Evolutionary conservation across 257 asterid genomes (phyloP).

Genomic region (Solanum neorickii): DNA sequence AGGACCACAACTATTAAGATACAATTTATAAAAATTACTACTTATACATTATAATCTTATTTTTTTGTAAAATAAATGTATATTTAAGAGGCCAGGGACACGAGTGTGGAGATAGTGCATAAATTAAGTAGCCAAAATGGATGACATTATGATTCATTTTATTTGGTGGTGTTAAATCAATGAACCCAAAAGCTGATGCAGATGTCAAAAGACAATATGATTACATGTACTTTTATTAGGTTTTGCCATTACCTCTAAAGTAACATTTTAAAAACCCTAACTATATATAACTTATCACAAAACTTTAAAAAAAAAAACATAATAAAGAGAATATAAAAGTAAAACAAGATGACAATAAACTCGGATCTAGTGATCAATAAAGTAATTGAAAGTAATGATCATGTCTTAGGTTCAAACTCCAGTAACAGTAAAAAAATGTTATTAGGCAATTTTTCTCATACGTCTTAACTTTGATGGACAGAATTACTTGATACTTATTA

Average conservation of each 20-base stretch:
- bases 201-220: constrained; percentile 7
- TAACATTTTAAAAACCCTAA: not conserved
- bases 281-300: not conserved
- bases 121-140: not conserved
- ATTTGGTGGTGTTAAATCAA: constrained; percentile 10
- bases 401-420: too few species aligned
- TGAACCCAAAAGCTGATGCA: constrained; percentile 11
- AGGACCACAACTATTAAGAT: not conserved
- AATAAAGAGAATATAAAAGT: not conserved
- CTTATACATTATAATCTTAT: not conserved
- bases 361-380: too few species aligned
- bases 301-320: not conserved
- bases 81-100: not conserved
- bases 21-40: not conserved
- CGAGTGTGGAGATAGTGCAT: not conserved
- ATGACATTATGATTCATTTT: constrained; percentile 15
- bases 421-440: too few species aligned
- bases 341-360: too few species aligned
- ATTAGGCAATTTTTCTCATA: too few species aligned
- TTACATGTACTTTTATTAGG: constrained; percentile 1
- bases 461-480: too few species aligned
- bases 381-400: too few species aligned
- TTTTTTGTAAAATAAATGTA: not conserved
- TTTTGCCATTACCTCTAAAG: not conserved
- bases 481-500: too few species aligned